A percentile compares a stretch with the other conserved stretches of the same genome.
phyloP scores from a whole-genome alignment of 352 stramenopile species.

The Pythium volutum region DNA sequence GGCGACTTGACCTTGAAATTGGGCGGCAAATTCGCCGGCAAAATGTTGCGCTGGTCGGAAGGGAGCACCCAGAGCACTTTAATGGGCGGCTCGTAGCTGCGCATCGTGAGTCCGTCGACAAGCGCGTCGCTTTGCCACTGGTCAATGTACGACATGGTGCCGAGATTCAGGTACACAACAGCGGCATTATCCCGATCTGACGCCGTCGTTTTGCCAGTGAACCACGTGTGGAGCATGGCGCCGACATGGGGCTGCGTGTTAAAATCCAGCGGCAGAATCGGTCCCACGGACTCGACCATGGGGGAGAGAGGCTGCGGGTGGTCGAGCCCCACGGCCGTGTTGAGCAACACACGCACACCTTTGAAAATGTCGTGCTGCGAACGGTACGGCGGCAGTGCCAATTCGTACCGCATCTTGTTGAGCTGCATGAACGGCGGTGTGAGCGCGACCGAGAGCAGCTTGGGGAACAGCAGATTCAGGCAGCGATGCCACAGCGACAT shows the following conservation, averaged over 20 bases:
- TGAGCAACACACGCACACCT: slow-evolving; percentile 77
- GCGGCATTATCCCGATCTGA: too few species aligned
- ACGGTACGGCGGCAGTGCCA: slow-evolving; percentile 64
- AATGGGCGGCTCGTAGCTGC: slow-evolving; percentile 35
- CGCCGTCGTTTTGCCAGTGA: slow-evolving; percentile 22
- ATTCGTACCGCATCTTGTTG: slow-evolving; percentile 83
- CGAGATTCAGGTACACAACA: slow-evolving; percentile 76
- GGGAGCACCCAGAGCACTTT: slow-evolving; percentile 81
- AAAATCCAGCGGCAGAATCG: slow-evolving; percentile 52
- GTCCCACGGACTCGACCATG: slow-evolving; percentile 72
- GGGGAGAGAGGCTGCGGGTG: slow-evolving; percentile 75
- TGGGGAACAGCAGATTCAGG: slow-evolving; percentile 89
- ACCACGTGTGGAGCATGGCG: slow-evolving; percentile 39
- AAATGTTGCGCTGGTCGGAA: slow-evolving; percentile 63
- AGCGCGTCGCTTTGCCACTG: slow-evolving; percentile 74
- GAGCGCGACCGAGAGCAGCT: slow-evolving; percentile 76
- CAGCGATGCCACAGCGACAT: slow-evolving; percentile 89
- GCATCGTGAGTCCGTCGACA: slow-evolving; percentile 57
- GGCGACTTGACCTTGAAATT: slow-evolving; percentile 67
- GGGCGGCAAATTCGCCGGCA: slow-evolving; percentile 47
- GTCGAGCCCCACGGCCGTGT: slow-evolving; percentile 87
- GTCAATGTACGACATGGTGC: slow-evolving; percentile 79
- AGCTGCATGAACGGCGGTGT: slow-evolving; percentile 89
- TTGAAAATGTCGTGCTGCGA: slow-evolving; percentile 90
- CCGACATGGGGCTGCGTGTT: slow-evolving; percentile 29